These are phyloP conservation scores for Gracilaria caudata DNA, from an alignment of 23 red algal genomes.

Conservation along the genomic window DNA sequence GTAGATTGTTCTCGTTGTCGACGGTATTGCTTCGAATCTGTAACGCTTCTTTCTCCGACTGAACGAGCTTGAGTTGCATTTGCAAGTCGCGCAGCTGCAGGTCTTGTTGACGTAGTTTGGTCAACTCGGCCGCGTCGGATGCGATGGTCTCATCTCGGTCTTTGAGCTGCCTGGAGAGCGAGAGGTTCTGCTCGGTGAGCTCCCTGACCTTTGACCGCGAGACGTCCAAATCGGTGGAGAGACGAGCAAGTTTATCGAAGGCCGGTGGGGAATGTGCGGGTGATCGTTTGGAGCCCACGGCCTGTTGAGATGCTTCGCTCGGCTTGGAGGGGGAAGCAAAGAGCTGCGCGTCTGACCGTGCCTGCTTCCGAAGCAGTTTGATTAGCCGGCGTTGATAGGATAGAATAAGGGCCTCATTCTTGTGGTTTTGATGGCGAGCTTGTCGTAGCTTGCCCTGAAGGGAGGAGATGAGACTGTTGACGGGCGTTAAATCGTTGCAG, in stretches of 20 bases:
- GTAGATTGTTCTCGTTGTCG: not conserved
- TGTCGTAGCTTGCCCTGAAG: conserved; percentile 1
- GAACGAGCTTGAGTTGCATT: conserved; percentile 3
- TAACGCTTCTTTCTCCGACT: conserved; percentile 4
- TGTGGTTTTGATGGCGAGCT: not conserved
- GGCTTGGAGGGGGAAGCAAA: not conserved
- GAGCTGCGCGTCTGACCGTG: not conserved
- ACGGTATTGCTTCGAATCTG: not conserved
- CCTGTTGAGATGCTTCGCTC: not conserved
- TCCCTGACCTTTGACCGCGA: conserved; percentile 4
- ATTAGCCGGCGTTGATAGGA: not conserved
- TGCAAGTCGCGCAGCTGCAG: not conserved
- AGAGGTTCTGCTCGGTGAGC: conserved; percentile 5
- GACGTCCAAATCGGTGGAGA: conserved; percentile 5
- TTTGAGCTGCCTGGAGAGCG: conserved; percentile 10
- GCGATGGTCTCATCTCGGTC: conserved; percentile 14
- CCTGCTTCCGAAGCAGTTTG: conserved; percentile 5
- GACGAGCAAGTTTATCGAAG: not conserved
- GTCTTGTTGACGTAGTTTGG: not conserved
- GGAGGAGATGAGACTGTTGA: not conserved
- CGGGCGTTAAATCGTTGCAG: not conserved
- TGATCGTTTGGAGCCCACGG: not conserved
- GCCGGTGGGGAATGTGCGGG: not conserved
- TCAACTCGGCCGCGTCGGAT: conserved; percentile 1
- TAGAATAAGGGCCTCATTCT: conserved; percentile 1